Percentiles rank a stretch among this genome's conserved stretches.
Evolutionary conservation across 1,139 yeast genomes (phyloP).

Genomic region (Kodamaea ohmeri): DNA sequence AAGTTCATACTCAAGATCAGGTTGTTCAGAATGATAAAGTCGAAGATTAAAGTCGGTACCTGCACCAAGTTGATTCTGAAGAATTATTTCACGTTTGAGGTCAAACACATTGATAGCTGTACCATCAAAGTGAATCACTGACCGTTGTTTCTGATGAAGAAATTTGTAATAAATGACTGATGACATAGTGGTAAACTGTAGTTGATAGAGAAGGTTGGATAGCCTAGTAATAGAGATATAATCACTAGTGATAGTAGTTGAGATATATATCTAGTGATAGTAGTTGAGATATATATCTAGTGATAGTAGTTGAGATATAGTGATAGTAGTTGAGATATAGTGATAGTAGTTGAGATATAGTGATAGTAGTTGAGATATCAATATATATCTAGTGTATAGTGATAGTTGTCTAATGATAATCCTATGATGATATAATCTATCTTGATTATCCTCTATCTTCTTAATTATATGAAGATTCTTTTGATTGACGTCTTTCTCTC

Average conservation of each 20-base stretch:
- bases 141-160: conserved; percentile 77
- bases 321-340: background rate
- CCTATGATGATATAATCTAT: too few species aligned
- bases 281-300: background rate
- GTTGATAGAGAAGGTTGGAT: too few species aligned
- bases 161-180: conserved; percentile 88
- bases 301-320: background rate
- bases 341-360: too few species aligned
- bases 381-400: too few species aligned
- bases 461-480: too few species aligned
- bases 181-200: conserved; percentile 72
- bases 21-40: conserved; percentile 60
- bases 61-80: conserved; percentile 75
- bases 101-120: conserved; percentile 95
- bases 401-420: too few species aligned
- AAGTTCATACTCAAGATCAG: conserved; percentile 80
- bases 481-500: too few species aligned
- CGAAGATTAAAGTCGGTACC: conserved; percentile 82
- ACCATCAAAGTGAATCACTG: conserved; percentile 87
- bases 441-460: too few species aligned
- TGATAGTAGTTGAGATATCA: too few species aligned
- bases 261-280: background rate
- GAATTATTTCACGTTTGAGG: conserved; percentile 82
- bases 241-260: background rate
- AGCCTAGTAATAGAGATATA: background rate